These are phyloP conservation scores for Leptoxyphium fumago DNA, from an alignment of 2,329 filamentous ascomycete species.

Conservation along the genomic window DNA sequence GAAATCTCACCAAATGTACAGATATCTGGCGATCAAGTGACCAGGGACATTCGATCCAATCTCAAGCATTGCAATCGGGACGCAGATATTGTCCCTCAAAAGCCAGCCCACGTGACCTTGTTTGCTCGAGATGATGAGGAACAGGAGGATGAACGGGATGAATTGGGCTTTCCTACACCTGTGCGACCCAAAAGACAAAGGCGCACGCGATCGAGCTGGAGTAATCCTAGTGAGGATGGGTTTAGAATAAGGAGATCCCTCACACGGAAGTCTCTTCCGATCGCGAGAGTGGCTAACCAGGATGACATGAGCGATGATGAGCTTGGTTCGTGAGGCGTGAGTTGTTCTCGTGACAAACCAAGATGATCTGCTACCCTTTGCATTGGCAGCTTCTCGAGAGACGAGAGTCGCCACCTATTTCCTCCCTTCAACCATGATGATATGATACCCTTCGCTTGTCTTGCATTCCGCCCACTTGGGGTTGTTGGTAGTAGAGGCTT, in stretches of 20 bases:
- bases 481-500: constrained; percentile 47
- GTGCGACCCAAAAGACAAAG: not conserved
- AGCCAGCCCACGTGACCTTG: too few species aligned
- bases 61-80: too few species aligned
- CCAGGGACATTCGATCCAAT: too few species aligned
- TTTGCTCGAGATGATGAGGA: too few species aligned
- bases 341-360: not conserved
- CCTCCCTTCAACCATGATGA: constrained; percentile 61
- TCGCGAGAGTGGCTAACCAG: not conserved
- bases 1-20: too few species aligned
- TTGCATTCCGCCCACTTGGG: constrained; percentile 57
- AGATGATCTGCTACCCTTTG: not conserved
- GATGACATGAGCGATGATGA: not conserved
- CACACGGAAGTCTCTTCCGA: not conserved
- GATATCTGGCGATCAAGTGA: too few species aligned
- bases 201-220: not conserved
- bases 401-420: constrained; percentile 25
- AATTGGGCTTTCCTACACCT: not conserved
- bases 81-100: too few species aligned
- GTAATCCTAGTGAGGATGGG: not conserved
- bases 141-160: not conserved
- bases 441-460: constrained; percentile 64
- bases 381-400: not conserved
- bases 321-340: not conserved
- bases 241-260: not conserved